Base-by-base conservation (phyloP, 2,329 filamentous ascomycete genomes). In the Aphanocladium album region DNA sequence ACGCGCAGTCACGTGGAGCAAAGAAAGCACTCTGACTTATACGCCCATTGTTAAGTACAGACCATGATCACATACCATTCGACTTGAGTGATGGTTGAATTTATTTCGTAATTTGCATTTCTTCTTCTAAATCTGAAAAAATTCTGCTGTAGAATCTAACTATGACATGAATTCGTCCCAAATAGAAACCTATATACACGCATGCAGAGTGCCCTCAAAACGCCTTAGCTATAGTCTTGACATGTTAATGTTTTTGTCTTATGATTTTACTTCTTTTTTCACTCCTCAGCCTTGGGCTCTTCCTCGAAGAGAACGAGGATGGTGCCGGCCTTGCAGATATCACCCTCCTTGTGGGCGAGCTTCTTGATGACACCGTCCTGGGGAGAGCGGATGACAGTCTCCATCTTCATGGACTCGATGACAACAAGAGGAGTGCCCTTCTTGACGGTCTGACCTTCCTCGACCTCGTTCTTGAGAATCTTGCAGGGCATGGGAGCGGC, bases 401-500 rank as follows among this genome's bases (percentile, higher is more conserved):
- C 89, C 89, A 93, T 93, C 80, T 93, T 93, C 89, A 93, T 93
- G 62, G 89, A 92, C 75, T 93, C 89, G 68, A 93, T 92, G 1
- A 98, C 92, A 14, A 98, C 90, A 61, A 99, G 77, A 7, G 91
- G 86, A 61, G 93, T 87, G 50, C 93, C 93, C 77, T 93, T 96
- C 71, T 87, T 86, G 17, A 99, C 95, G 51, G 75, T 76, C 64
- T 96, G 86, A 0, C 95, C 95, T 67, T 91, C 91, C 30, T 82
- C 77, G 0, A 97, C 91, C 73, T 96, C 90, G 52, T 97, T 95
- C 65, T 91, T 86, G 63, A 99, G 77, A 27, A 99, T 89, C 77
- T 98, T 98, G 77, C 95, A 98, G 1, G 95, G 95, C 95, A 99
- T 99, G 0, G 95, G 95, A 23, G 95, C 91, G 25, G 90, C 81